Conservation (phyloP, 169 alveolate genomes). For the Plasmodium relictum region DNA sequence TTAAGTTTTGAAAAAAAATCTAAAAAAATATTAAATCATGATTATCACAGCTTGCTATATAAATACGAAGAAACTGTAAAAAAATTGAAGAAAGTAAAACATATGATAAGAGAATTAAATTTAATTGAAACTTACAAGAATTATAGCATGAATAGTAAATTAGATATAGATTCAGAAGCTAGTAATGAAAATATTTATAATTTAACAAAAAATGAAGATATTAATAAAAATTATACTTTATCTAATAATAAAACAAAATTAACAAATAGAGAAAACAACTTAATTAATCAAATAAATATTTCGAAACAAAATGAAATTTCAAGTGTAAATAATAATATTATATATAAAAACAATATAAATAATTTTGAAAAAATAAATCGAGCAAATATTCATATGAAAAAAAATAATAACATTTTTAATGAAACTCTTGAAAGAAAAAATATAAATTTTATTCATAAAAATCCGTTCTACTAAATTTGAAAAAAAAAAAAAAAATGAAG, state of each 20-base stretch:
- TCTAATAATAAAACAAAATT: slow-evolving; percentile 10
- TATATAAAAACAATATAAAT: background rate
- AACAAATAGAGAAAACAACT: background rate
- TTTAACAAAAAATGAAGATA: background rate
- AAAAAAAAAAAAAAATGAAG: too few relatives aligned
- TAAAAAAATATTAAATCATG: slow-evolving; percentile 34
- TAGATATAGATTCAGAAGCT: slow-evolving; percentile 14
- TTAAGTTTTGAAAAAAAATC: slow-evolving; percentile 44
- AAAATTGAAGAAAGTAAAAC: slow-evolving; percentile 47
- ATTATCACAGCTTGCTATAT: slow-evolving; percentile 42
- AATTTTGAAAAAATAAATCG: slow-evolving; percentile 7
- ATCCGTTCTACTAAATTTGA: slow-evolving; percentile 15
- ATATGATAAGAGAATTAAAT: slow-evolving; percentile 52
- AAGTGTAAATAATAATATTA: background rate
- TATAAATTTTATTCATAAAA: slow-evolving; percentile 42
- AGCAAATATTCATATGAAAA: slow-evolving; percentile 6
- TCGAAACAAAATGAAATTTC: background rate
- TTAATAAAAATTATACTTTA: background rate
- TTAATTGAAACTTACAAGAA: background rate
- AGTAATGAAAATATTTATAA: slow-evolving; percentile 17
- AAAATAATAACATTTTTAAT: slow-evolving; percentile 51
- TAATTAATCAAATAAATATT: slow-evolving; percentile 12
- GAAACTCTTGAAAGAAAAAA: slow-evolving; percentile 18
- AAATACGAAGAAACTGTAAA: slow-evolving; percentile 60
- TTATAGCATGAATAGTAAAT: slow-evolving; percentile 15